Conservation (phyloP, 2,329 filamentous ascomycete genomes). For the Phoma sp. region DNA sequence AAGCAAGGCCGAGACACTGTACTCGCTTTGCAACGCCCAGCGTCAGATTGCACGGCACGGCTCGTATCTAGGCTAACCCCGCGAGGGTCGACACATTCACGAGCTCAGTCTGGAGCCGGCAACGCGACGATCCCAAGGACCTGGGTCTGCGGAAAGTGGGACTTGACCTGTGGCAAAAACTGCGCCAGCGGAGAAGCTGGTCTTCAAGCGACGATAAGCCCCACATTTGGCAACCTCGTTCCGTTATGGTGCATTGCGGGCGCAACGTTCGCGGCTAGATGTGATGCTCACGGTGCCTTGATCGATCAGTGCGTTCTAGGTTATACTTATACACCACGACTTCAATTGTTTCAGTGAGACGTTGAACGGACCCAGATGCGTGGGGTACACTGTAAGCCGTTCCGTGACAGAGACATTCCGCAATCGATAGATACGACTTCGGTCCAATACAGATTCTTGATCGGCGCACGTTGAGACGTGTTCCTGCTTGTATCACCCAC, state of each 20-base stretch:
- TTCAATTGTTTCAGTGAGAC: background rate
- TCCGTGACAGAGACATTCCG: background rate
- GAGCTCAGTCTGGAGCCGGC: background rate
- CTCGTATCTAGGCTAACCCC: conserved; percentile 5
- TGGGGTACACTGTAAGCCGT: conserved; percentile 4
- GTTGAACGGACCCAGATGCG: background rate
- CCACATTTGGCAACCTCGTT: conserved; percentile 9
- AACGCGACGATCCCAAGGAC: conserved; percentile 11
- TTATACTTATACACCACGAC: conserved; percentile 1
- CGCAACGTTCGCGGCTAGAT: conserved; percentile 12
- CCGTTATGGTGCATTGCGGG: conserved; percentile 5
- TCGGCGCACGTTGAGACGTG: conserved; percentile 7
- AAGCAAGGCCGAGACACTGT: background rate
- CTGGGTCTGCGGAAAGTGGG: conserved; percentile 17
- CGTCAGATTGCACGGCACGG: conserved; percentile 11
- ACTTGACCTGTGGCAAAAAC: conserved; percentile 9
- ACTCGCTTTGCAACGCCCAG: background rate
- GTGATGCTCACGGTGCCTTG: conserved; percentile 1
- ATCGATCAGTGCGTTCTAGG: conserved; percentile 9
- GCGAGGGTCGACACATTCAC: conserved; percentile 1
- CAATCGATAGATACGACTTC: background rate
- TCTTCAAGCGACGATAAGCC: conserved; percentile 14
- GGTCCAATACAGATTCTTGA: conserved; percentile 1
- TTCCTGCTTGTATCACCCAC: conserved; percentile 10
- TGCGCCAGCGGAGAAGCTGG: conserved; percentile 10